Evolutionary conservation across 2,329 filamentous ascomycete species (phyloP).

Genomic region (Cryphonectria carpinicola): DNA sequence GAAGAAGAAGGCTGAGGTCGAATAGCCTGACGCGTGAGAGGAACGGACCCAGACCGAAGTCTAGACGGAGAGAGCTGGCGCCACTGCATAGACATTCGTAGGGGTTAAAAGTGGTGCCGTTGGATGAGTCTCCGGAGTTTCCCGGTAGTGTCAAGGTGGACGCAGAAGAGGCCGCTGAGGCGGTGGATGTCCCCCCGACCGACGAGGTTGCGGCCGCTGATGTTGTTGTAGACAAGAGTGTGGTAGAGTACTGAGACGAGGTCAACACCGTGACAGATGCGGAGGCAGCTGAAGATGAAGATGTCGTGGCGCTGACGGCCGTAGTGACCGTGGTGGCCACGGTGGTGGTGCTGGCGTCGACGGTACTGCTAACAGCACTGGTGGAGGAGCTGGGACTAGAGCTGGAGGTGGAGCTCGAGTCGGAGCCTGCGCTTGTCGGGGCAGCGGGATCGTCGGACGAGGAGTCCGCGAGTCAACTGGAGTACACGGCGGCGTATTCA

Average conservation of each 20-base stretch:
- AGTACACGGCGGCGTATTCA: slow-evolving; percentile 36
- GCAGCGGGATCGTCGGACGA: slow-evolving; percentile 17
- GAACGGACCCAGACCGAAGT: slow-evolving; percentile 16
- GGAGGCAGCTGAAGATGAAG: slow-evolving; percentile 3
- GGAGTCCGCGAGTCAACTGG: slow-evolving; percentile 23
- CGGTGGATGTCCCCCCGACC: slow-evolving; percentile 26
- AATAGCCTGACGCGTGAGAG: slow-evolving; percentile 5
- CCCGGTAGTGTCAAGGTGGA: slow-evolving; percentile 19
- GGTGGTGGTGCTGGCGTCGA: not conserved
- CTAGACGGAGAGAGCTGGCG: slow-evolving; percentile 2
- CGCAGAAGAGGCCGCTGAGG: slow-evolving; percentile 18
- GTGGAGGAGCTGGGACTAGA: slow-evolving; percentile 9
- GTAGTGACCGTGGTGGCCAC: slow-evolving; percentile 1
- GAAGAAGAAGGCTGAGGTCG: not conserved
- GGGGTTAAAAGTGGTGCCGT: slow-evolving; percentile 8
- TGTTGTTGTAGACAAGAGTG: slow-evolving; percentile 17
- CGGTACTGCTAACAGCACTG: slow-evolving; percentile 1
- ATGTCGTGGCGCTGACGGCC: not conserved
- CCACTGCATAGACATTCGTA: slow-evolving; percentile 21
- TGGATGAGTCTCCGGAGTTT: not conserved
- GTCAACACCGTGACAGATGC: slow-evolving; percentile 11
- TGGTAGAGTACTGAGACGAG: slow-evolving; percentile 8
- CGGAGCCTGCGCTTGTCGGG: not conserved
- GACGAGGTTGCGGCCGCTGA: slow-evolving; percentile 23
- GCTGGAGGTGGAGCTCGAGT: not conserved